Conservation (phyloP, 129 eudicot species). For the Saposhnikovia divaricata region DNA sequence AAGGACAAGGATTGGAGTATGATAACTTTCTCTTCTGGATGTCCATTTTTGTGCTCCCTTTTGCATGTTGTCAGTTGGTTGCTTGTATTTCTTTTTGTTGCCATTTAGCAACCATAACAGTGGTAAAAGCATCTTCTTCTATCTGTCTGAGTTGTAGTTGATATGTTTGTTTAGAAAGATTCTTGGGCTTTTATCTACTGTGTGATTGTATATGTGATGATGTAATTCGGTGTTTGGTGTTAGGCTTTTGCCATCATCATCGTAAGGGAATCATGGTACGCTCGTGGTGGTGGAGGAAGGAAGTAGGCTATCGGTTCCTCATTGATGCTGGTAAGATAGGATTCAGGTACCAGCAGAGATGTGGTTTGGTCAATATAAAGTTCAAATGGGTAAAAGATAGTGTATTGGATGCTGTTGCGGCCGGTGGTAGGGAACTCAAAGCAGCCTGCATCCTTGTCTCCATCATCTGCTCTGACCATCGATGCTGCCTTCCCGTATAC, state of each 20-base stretch:
- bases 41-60: neutral
- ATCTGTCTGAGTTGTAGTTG: neutral
- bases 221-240: neutral
- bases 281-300: slow-evolving; percentile 12
- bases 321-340: slow-evolving; percentile 11
- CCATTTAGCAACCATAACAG: neutral
- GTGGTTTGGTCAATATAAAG: slow-evolving; percentile 60
- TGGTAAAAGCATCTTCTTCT: neutral
- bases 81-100: neutral
- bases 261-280: slow-evolving; percentile 3
- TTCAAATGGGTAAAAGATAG: slow-evolving; percentile 85
- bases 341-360: slow-evolving; percentile 40
- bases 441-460: slow-evolving; percentile 63
- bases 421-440: slow-evolving; percentile 49
- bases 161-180: neutral
- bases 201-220: neutral
- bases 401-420: slow-evolving; percentile 57
- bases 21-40: neutral
- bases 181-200: neutral
- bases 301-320: neutral
- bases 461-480: slow-evolving; percentile 35
- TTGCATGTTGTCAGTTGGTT: neutral
- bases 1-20: neutral
- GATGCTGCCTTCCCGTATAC: slow-evolving; percentile 45
- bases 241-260: neutral